Conservation (phyloP, 345 rosid genomes). For the Hypericum androsaemum region DNA sequence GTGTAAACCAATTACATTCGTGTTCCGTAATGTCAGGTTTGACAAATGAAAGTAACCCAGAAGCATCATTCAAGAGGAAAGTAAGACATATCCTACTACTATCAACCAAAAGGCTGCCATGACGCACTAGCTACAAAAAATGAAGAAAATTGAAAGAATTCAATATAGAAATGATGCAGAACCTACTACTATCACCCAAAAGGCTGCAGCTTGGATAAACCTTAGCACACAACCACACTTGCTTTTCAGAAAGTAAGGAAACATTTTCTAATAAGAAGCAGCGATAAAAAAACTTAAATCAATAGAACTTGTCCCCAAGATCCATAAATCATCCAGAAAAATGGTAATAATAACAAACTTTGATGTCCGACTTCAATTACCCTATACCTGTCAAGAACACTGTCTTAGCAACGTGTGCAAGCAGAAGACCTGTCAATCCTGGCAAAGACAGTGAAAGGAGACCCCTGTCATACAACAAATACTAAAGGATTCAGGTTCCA, state of each 20-base stretch:
- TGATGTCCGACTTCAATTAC: not conserved
- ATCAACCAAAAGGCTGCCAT: too few species aligned
- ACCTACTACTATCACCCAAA: not conserved
- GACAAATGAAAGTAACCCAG: too few species aligned
- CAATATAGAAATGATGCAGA: not conserved
- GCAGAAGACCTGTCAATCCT: slow-evolving; percentile 72
- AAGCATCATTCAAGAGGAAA: too few species aligned
- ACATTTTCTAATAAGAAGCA: not conserved
- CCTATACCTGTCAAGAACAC: slow-evolving; percentile 67
- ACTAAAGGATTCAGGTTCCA: slow-evolving; percentile 6
- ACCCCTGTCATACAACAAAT: slow-evolving; percentile 14
- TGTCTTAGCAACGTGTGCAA: slow-evolving; percentile 51
- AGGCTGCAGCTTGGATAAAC: not conserved
- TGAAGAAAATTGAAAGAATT: not conserved
- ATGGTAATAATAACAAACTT: not conserved
- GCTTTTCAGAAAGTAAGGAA: too few species aligned
- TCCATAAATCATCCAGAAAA: too few species aligned
- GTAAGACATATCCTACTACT: too few species aligned
- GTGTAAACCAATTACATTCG: too few species aligned
- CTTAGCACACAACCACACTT: too few species aligned
- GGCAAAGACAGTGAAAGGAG: slow-evolving; percentile 17
- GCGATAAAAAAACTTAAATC: slow-evolving; percentile 5
- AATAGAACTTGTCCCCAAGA: too few species aligned
- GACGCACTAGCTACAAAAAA: too few species aligned
- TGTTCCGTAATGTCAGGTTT: too few species aligned